Evolutionary conservation across 352 stramenopile genomes (phyloP).

Genomic region (Pythium myriotylum): DNA sequence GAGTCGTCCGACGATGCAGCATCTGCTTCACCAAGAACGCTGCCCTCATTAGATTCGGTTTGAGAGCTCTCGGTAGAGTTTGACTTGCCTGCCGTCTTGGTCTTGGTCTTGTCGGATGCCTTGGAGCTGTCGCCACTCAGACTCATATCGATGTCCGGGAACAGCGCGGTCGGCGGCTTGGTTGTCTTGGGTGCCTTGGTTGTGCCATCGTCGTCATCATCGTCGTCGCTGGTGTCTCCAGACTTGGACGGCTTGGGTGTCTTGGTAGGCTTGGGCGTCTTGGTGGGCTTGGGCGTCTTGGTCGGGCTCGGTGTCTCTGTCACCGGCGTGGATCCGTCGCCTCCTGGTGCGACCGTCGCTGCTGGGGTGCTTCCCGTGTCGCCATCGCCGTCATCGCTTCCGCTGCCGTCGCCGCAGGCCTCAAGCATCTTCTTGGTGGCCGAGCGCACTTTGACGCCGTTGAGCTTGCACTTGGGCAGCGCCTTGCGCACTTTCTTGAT

Average conservation of each 20-base stretch:
- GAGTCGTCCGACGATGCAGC: not conserved
- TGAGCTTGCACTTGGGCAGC: constrained; percentile 25
- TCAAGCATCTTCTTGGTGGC: constrained; percentile 14
- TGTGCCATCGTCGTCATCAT: not conserved
- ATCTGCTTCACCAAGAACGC: not conserved
- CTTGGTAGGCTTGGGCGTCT: constrained; percentile 12
- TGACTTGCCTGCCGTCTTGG: not conserved
- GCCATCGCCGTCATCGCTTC: constrained; percentile 5
- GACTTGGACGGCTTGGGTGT: constrained; percentile 16
- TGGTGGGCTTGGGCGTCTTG: not conserved
- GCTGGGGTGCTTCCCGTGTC: not conserved
- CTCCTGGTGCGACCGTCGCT: constrained; percentile 4
- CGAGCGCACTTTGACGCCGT: constrained; percentile 9
- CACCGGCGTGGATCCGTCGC: not conserved
- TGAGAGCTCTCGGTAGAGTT: not conserved
- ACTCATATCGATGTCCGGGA: constrained; percentile 4
- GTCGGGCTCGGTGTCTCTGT: constrained; percentile 4
- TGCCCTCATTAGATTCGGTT: not conserved
- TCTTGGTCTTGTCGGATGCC: not conserved
- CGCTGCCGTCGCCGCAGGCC: constrained; percentile 9
- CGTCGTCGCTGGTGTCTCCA: not conserved
- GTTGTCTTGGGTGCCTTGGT: constrained; percentile 12
- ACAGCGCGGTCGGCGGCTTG: constrained; percentile 11
- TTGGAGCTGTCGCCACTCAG: not conserved
- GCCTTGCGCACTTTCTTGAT: constrained; percentile 23